Conservation (phyloP, 352 stramenopile genomes). For the Phytophthora hibernalis region DNA sequence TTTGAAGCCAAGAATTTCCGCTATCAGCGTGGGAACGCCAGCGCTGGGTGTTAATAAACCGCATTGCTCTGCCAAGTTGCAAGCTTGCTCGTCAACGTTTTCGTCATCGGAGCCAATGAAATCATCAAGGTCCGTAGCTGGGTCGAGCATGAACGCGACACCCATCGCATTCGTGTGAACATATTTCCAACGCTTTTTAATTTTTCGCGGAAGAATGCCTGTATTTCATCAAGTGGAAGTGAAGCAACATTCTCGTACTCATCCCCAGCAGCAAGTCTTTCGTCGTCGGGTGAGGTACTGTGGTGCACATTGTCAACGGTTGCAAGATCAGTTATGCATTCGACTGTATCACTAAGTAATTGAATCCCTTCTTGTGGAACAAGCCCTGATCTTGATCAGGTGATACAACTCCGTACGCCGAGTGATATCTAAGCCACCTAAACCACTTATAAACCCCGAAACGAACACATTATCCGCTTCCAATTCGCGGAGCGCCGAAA, state of each 20-base stretch:
- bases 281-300: too few relatives aligned
- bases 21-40: background rate
- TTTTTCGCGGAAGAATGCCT: background rate
- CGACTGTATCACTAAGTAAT: too few relatives aligned
- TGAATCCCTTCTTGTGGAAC: too few relatives aligned
- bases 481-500: background rate
- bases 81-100: background rate
- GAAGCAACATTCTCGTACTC: background rate
- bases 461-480: constrained; percentile 9
- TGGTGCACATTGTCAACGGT: too few relatives aligned
- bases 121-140: background rate
- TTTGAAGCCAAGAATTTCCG: too few relatives aligned
- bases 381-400: too few relatives aligned
- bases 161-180: background rate
- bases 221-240: background rate
- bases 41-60: background rate
- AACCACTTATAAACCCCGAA: constrained; percentile 1
- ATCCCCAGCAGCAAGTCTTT: too few relatives aligned
- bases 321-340: too few relatives aligned
- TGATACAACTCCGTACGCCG: background rate
- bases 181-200: background rate
- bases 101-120: background rate
- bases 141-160: background rate
- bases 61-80: background rate
- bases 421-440: background rate